Base-by-base conservation (phyloP, 441 rosid genomes). In the Aleurites moluccanus region DNA sequence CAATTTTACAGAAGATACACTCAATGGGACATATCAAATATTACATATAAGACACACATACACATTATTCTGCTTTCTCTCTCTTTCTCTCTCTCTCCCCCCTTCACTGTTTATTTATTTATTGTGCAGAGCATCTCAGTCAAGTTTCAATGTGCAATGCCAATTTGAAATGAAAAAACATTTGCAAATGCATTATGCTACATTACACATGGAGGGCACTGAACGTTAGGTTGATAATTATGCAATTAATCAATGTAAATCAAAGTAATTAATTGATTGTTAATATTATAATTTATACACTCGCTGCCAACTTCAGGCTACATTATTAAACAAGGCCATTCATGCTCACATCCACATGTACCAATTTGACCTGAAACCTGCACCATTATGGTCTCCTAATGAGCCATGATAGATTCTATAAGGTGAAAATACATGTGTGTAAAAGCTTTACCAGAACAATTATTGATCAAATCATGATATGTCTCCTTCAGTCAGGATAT, bases 1-100 rank as follows among this genome's bases (percentile, higher is more conserved):
- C 10, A 59, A 67, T 72, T 77, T 53, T 25, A 72, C 56, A 44
- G 44, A 10, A 75, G 35, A 81, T 20, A 33, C 40, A 53, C 73
- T 60, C 57, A 64, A 49, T 65, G n/a, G 76, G 66, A 47, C 25
- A 35, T 42, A 65, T 28, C 42, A 76, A 64, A 59, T 70, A 47
- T 25, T 47, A 45, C 21, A 25, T 16, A 50, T 0, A 28, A 49
- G 59, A 67, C 23, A 5, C 6, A 9, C 20, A 35, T 18, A 57
- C 25, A 21, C 7, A 28, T 6, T 35, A 33, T 38, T 6, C 25
- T 15, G 2, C 20, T 35, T 49, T 33, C 67, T 30, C 4, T 14
- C 44, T 18, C 23, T 35, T 45, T 6, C 11, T 18, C 33, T 30
- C 33, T 33, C 67, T 35, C 67, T 18, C 14, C n/a, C 47, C 38